A percentile compares a stretch with the other conserved stretches of the same genome.
Conservation (phyloP, 2,329 filamentous ascomycete genomes). For the Cladophialophora bantiana region DNA sequence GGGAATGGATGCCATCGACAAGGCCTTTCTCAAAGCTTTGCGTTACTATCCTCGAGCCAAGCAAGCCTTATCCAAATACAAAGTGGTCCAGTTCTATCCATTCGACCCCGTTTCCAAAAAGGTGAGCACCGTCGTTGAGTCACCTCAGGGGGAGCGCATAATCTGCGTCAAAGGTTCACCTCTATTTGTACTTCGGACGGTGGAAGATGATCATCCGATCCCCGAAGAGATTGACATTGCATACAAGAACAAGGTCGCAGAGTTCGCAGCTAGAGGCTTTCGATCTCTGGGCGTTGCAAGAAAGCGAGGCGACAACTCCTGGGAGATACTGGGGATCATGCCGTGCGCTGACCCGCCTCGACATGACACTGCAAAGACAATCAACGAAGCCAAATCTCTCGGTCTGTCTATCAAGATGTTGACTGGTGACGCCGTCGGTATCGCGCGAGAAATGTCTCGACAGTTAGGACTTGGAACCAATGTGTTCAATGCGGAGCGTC, state of each 20-base stretch:
- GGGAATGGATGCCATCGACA: constrained; percentile 93
- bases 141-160: constrained; percentile 81
- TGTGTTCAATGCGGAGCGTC: constrained; percentile 90
- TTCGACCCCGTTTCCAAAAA: constrained; percentile 96
- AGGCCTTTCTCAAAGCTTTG: constrained; percentile 88
- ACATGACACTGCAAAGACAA: constrained; percentile 87
- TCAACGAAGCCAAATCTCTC: constrained; percentile 85
- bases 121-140: constrained; percentile 82
- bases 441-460: constrained; percentile 88
- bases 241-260: constrained; percentile 91
- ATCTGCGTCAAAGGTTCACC: constrained; percentile 91
- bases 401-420: constrained; percentile 95
- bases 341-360: constrained; percentile 91
- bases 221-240: constrained; percentile 77
- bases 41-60: constrained; percentile 84
- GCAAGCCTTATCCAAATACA: constrained; percentile 80
- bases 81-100: constrained; percentile 81
- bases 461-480: constrained; percentile 92
- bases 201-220: constrained; percentile 83
- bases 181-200: constrained; percentile 84
- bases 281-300: constrained; percentile 91
- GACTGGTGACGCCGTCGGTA: constrained; percentile 92
- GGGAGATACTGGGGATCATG: constrained; percentile 96
- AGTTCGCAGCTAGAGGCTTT: constrained; percentile 92
- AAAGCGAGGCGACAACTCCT: constrained; percentile 79